Percentiles rank a stretch among this genome's conserved stretches.
Evolutionary conservation across 352 stramenopile genomes (phyloP).

Genomic region (Phytophthora capsici): DNA sequence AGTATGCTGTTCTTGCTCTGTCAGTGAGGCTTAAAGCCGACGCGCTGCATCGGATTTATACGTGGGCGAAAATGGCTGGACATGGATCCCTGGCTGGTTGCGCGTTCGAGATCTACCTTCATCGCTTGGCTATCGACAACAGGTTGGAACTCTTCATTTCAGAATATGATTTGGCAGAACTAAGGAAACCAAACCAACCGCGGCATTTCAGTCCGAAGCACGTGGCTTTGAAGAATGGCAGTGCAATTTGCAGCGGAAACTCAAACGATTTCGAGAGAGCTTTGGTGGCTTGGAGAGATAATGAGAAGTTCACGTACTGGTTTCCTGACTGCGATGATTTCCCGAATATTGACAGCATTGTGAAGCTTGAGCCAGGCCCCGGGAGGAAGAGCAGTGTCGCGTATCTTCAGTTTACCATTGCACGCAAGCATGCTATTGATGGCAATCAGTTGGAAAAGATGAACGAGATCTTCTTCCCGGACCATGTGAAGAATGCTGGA

Average conservation of each 20-base stretch:
- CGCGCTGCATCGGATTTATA: not conserved
- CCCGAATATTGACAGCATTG: constrained; percentile 31
- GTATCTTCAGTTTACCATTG: constrained; percentile 6
- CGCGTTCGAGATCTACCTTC: constrained; percentile 2
- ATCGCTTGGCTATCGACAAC: constrained; percentile 15
- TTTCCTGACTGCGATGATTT: constrained; percentile 28
- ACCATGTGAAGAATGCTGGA: not conserved
- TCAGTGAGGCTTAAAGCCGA: constrained; percentile 3
- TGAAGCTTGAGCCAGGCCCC: constrained; percentile 15
- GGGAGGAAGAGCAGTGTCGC: constrained; percentile 14
- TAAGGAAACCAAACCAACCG: constrained; percentile 5
- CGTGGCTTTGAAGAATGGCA: constrained; percentile 7
- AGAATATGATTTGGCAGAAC: constrained; percentile 13
- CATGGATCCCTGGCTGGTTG: not conserved
- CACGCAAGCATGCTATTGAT: not conserved
- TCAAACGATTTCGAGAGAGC: constrained; percentile 4
- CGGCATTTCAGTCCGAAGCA: constrained; percentile 7
- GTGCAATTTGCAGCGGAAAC: constrained; percentile 22
- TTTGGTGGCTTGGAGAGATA: constrained; percentile 17
- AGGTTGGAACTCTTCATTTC: constrained; percentile 10
- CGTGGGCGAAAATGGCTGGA: not conserved
- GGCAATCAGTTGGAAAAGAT: not conserved
- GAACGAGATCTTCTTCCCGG: not conserved
- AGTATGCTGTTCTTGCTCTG: constrained; percentile 17
- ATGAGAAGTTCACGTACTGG: constrained; percentile 22